phyloP scores from a whole-genome alignment of 2,329 filamentous ascomycete genomes.

The Sarocladium brachiariae region DNA sequence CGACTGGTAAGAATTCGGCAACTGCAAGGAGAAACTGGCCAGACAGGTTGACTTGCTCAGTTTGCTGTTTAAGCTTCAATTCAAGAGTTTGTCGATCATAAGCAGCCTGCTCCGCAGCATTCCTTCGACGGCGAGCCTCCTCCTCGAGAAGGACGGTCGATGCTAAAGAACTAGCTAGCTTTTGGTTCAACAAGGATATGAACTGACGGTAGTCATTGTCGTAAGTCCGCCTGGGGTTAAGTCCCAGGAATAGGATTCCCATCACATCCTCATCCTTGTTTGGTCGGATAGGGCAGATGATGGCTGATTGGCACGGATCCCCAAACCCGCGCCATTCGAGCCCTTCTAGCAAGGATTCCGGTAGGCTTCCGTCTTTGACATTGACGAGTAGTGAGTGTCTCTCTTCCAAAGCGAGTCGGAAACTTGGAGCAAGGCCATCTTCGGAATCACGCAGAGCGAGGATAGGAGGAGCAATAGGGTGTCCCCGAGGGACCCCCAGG shows the following conservation, averaged over 20 bases:
- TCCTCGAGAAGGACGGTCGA: conserved; percentile 66
- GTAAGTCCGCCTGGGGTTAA: conserved; percentile 65
- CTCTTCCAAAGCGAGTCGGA: conserved; percentile 31
- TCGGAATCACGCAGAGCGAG: conserved; percentile 30
- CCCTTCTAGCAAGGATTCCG: conserved; percentile 49
- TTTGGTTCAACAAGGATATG: conserved; percentile 48
- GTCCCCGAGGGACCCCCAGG: conserved; percentile 36
- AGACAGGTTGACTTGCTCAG: conserved; percentile 41
- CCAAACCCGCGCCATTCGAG: conserved; percentile 58
- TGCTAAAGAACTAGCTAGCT: conserved; percentile 59
- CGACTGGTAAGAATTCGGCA: conserved; percentile 66
- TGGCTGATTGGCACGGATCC: conserved; percentile 56
- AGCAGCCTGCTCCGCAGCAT: conserved; percentile 54
- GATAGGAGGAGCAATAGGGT: conserved; percentile 32
- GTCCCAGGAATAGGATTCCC: conserved; percentile 61
- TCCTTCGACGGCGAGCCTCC: conserved; percentile 52
- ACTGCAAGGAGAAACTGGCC: conserved; percentile 63
- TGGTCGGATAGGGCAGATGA: conserved; percentile 63
- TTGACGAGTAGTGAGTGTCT: conserved; percentile 34
- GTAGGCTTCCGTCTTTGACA: conserved; percentile 45
- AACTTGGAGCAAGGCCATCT: conserved; percentile 30
- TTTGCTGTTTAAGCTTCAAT: conserved; percentile 54
- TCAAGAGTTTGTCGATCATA: conserved; percentile 61
- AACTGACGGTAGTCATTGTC: conserved; percentile 68
- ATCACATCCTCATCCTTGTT: conserved; percentile 59